A percentile compares a stretch with the other conserved stretches of the same genome.
These are phyloP conservation scores for Baorangia bicolor DNA, from an alignment of 768 basidiomycete species.

Conservation along the genomic window DNA sequence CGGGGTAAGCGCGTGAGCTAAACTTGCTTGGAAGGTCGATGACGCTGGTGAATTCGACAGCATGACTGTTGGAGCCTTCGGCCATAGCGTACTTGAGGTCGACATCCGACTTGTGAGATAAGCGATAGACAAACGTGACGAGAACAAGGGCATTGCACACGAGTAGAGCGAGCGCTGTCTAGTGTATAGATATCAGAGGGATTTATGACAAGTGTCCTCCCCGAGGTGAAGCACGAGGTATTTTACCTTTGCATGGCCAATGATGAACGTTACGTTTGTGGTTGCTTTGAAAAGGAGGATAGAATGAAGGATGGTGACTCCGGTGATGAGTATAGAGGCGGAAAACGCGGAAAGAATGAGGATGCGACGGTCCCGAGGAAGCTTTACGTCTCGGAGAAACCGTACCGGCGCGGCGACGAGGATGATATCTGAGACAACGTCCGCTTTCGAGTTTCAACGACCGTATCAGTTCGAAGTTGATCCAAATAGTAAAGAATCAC, in stretches of 20 bases:
- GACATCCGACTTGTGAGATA: not conserved
- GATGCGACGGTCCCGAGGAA: conserved; percentile 16
- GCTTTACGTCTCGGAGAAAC: conserved; percentile 17
- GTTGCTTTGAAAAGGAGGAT: conserved; percentile 16
- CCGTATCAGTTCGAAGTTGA: not conserved
- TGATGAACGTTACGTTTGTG: conserved; percentile 1
- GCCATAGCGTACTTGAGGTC: not conserved
- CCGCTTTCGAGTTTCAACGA: conserved; percentile 14
- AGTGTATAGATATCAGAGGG: not conserved
- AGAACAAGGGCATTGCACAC: conserved; percentile 24
- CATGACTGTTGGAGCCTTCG: not conserved
- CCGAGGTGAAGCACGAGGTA: not conserved
- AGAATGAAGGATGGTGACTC: conserved; percentile 24
- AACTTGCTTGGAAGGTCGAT: conserved; percentile 19
- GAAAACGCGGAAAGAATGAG: conserved; percentile 24
- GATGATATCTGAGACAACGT: conserved; percentile 19
- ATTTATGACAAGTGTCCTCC: not conserved
- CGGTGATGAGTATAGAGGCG: conserved; percentile 21
- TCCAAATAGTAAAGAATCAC: not conserved
- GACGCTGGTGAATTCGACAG: conserved; percentile 15
- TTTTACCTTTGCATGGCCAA: conserved; percentile 27
- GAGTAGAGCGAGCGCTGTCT: conserved; percentile 22
- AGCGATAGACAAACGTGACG: conserved; percentile 17
- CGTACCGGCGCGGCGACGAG: conserved; percentile 17
- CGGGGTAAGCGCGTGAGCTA: not conserved